Percentiles rank a stretch among this genome's conserved stretches.
Evolutionary conservation across 441 rosid genomes (phyloP).

Genomic region (Hypseocharis bilobata): DNA sequence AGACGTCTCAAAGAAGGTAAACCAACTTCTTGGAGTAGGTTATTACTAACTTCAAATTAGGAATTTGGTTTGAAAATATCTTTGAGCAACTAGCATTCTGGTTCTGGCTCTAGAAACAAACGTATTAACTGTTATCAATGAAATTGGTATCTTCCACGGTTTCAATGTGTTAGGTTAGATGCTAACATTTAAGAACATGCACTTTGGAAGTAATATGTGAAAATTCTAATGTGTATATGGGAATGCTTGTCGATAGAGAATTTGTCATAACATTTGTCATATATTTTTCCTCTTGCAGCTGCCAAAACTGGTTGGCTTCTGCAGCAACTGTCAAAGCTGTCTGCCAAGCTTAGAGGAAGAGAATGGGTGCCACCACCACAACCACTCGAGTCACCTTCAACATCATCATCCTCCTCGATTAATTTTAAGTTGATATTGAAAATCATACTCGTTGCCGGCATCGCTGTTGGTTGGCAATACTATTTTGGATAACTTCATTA

Average conservation of each 20-base stretch:
- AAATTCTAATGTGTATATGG: background rate
- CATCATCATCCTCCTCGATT: conserved; percentile 31
- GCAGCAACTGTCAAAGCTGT: conserved; percentile 38
- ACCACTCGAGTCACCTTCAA: conserved; percentile 5
- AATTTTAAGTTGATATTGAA: conserved; percentile 45
- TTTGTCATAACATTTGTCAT: background rate
- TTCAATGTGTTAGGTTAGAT: no score
- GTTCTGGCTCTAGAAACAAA: background rate
- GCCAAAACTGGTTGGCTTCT: conserved; percentile 34
- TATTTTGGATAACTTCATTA: conserved; percentile 23
- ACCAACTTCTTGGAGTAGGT: conserved; percentile 9
- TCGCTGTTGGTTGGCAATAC: conserved; percentile 62
- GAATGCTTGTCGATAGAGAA: no score
- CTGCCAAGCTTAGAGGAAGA: conserved; percentile 57
- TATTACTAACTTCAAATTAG: background rate
- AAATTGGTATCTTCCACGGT: no score
- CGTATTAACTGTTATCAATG: no score
- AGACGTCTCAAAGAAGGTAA: conserved; percentile 66
- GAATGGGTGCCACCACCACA: conserved; percentile 22
- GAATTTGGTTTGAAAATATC: background rate
- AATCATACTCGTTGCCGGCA: conserved; percentile 48
- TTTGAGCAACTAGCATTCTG: background rate
- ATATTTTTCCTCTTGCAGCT: conserved; percentile 31
- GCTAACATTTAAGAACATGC: no score
- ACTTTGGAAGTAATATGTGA: no score